These are phyloP conservation scores for Dendrobium chrysotoxum DNA, from an alignment of 106 monocot species.

Conservation along the genomic window DNA sequence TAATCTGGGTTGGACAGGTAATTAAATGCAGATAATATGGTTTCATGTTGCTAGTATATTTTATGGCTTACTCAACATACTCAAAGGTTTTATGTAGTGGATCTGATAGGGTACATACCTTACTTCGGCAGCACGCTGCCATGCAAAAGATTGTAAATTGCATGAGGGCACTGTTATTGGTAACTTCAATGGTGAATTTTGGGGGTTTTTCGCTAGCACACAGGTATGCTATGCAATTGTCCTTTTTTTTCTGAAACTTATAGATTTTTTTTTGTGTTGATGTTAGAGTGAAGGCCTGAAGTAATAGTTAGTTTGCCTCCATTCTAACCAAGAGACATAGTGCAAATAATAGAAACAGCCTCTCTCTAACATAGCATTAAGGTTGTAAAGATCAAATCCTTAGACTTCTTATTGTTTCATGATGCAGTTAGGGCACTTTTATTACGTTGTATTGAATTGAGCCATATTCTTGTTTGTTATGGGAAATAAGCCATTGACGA, in stretches of 20 bases:
- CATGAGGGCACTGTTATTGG: conserved; percentile 85
- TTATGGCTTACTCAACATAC: neutral
- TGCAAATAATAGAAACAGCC: neutral
- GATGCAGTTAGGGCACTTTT: neutral
- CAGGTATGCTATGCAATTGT: conserved; percentile 38
- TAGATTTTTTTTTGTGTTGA: neutral
- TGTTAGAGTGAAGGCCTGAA: neutral
- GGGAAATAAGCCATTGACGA: neutral
- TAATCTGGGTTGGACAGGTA: conserved; percentile 98
- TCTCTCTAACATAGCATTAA: neutral
- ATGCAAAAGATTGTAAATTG: conserved; percentile 72
- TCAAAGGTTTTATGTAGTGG: neutral
- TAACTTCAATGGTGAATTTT: conserved; percentile 93
- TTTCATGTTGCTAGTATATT: neutral
- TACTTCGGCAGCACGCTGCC: conserved; percentile 68
- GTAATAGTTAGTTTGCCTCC: neutral
- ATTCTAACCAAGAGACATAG: neutral
- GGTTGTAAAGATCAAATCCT: neutral
- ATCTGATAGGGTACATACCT: conserved; percentile 74
- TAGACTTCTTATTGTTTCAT: neutral
- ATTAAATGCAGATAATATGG: neutral
- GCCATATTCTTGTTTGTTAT: neutral
- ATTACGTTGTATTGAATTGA: neutral
- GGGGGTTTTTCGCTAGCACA: conserved; percentile 80
- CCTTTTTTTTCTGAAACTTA: neutral